Evolutionary conservation across 2,329 filamentous ascomycete species (phyloP).

Genomic region (Magnaporthiopsis poae): DNA sequence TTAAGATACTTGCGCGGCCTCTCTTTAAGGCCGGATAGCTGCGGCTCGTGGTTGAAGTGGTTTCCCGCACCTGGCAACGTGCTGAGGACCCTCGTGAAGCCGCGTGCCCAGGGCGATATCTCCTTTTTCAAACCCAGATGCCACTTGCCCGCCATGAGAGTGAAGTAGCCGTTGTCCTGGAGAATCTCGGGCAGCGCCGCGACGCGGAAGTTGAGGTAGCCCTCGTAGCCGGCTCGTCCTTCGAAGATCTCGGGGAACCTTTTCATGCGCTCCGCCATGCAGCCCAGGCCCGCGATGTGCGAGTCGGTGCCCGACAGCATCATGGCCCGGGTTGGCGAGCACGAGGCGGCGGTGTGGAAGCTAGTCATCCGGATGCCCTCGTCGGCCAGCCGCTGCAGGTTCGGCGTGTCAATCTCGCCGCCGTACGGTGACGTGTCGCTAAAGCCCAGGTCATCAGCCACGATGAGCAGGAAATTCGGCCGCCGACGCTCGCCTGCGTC

Average conservation of each 20-base stretch:
- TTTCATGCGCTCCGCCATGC: constrained; percentile 6
- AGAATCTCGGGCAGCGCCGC: constrained; percentile 49
- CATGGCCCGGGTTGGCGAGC: constrained; percentile 51
- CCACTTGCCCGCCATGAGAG: constrained; percentile 55
- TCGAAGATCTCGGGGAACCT: constrained; percentile 4
- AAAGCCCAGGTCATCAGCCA: constrained; percentile 33
- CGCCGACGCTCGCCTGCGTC: background rate
- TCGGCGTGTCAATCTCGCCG: constrained; percentile 48
- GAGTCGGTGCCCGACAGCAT: constrained; percentile 39
- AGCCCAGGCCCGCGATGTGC: constrained; percentile 37
- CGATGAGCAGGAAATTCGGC: constrained; percentile 37
- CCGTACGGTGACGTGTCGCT: constrained; percentile 42
- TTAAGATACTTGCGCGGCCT: constrained; percentile 31
- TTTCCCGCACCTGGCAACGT: constrained; percentile 52
- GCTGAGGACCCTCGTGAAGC: constrained; percentile 50
- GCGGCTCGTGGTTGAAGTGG: constrained; percentile 40
- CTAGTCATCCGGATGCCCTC: constrained; percentile 46
- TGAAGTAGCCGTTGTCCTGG: constrained; percentile 48
- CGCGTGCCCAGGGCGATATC: constrained; percentile 41
- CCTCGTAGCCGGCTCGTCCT: constrained; percentile 50
- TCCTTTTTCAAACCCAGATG: constrained; percentile 40
- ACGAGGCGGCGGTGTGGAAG: constrained; percentile 50
- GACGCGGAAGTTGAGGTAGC: constrained; percentile 52
- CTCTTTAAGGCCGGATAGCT: constrained; percentile 18
- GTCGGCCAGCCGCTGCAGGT: constrained; percentile 41